A percentile compares a stretch with the other conserved stretches of the same genome.
phyloP scores from a whole-genome alignment of 192 early-diverging fungal genomes.

The Ambispora gerdemannii region DNA sequence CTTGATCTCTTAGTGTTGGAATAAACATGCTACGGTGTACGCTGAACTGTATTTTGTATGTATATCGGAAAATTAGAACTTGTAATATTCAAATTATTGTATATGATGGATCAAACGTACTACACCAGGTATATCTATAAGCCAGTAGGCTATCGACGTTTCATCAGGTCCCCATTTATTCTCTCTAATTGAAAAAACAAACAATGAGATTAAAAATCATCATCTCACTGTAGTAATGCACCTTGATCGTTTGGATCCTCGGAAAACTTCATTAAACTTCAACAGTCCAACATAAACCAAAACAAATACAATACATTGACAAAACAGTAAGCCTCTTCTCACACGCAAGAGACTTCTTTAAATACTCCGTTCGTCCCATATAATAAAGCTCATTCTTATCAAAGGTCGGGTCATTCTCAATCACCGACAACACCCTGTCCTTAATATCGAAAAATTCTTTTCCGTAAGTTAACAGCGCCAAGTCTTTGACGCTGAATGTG shows the following conservation, averaged over 20 bases:
- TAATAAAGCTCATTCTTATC: conserved; percentile 68
- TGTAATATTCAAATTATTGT: background rate
- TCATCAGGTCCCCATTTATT: conserved; percentile 57
- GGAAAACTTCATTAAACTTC: conserved; percentile 7
- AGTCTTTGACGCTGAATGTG: conserved; percentile 60
- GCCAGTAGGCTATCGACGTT: conserved; percentile 45
- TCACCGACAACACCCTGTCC: conserved; percentile 54
- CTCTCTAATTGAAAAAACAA: conserved; percentile 33
- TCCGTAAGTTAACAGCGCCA: conserved; percentile 67
- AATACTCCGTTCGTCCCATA: conserved; percentile 65
- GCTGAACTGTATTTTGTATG: conserved; percentile 47
- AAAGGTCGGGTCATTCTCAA: conserved; percentile 71
- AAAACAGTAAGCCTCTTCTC: conserved; percentile 64
- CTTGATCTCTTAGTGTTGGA: conserved; percentile 71
- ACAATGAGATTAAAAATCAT: background rate
- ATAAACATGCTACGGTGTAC: conserved; percentile 84
- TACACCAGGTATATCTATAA: conserved; percentile 62
- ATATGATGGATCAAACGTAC: conserved; percentile 27
- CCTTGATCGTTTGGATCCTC: background rate
- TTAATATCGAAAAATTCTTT: conserved; percentile 56
- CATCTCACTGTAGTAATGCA: background rate
- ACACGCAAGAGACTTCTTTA: conserved; percentile 58
- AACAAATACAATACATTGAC: conserved; percentile 39
- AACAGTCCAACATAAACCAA: background rate
- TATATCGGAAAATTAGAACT: background rate